Evolutionary conservation across 2,329 filamentous ascomycete genomes (phyloP).

Genomic region (Monilinia fructicola): DNA sequence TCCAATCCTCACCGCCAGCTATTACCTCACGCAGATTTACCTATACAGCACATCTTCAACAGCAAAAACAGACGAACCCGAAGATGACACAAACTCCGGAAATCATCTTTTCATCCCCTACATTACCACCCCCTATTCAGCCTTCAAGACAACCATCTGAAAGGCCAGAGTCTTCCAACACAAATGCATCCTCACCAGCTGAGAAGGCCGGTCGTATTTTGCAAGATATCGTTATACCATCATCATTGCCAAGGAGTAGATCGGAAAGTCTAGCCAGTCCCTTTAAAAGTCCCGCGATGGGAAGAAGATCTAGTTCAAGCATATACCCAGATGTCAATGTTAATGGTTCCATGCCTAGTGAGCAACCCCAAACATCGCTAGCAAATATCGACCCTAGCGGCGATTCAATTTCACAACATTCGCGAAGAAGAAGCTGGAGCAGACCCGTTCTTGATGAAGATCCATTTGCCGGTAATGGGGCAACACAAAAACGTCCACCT

Average conservation of each 20-base stretch:
- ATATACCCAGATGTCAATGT: conserved; percentile 26
- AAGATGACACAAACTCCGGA: conserved; percentile 37
- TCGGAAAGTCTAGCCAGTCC: conserved; percentile 41
- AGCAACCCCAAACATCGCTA: conserved; percentile 27
- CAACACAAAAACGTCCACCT: conserved; percentile 6
- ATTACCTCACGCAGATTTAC: conserved; percentile 36
- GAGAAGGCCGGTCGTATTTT: conserved; percentile 40
- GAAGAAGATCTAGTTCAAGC: conserved; percentile 33
- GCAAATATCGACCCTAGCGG: conserved; percentile 32
- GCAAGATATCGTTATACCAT: conserved; percentile 39
- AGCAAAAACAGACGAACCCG: conserved; percentile 33
- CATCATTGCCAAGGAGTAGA: conserved; percentile 36
- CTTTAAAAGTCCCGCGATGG: conserved; percentile 39
- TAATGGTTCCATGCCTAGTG: conserved; percentile 8
- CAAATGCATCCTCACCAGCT: conserved; percentile 35
- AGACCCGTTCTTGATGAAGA: conserved; percentile 32
- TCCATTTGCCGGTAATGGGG: conserved; percentile 31
- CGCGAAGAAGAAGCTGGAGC: conserved; percentile 23
- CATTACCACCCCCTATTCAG: conserved; percentile 37
- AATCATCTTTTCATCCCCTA: conserved; percentile 40
- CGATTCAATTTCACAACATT: conserved; percentile 28
- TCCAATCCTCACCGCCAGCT: conserved; percentile 39
- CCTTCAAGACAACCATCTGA: conserved; percentile 26
- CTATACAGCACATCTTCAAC: conserved; percentile 37
- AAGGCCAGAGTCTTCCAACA: conserved; percentile 15